These are phyloP conservation scores for Kernera saxatilis DNA, from an alignment of 345 rosid species.

Conservation along the genomic window DNA sequence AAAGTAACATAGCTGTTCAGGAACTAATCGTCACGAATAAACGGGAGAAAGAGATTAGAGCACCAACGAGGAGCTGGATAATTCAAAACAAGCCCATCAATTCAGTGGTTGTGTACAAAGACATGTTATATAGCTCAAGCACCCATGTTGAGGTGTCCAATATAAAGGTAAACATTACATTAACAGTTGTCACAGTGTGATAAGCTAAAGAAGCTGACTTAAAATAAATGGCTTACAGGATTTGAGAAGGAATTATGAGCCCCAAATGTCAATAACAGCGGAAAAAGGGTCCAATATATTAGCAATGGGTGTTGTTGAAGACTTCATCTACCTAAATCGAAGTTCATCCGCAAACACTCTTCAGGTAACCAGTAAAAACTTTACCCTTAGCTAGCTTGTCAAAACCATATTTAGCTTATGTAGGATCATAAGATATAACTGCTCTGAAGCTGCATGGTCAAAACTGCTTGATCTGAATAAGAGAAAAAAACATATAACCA, in stretches of 20 bases:
- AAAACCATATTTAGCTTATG: neutral
- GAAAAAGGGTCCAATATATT: slow-evolving; percentile 48
- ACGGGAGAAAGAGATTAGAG: slow-evolving; percentile 64
- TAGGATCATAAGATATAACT: neutral
- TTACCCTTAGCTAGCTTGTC: neutral
- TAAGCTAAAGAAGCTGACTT: slow-evolving; percentile 12
- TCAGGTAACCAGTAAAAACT: no score
- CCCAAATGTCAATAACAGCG: slow-evolving; percentile 49
- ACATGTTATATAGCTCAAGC: slow-evolving; percentile 76
- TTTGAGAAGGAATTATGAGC: slow-evolving; percentile 58
- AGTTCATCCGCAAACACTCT: slow-evolving; percentile 64
- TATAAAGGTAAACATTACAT: slow-evolving; percentile 45
- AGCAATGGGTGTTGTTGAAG: slow-evolving; percentile 76
- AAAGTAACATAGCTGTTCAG: slow-evolving; percentile 34
- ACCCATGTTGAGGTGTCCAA: slow-evolving; percentile 62
- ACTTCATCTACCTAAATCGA: slow-evolving; percentile 74
- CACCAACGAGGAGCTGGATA: slow-evolving; percentile 64
- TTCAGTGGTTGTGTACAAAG: slow-evolving; percentile 61
- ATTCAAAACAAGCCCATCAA: slow-evolving; percentile 61
- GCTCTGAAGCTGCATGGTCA: no score
- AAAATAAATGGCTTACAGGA: slow-evolving; percentile 41
- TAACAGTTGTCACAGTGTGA: neutral
- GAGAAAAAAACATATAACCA: no score
- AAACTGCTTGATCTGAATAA: no score
- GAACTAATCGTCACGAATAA: slow-evolving; percentile 46